Evolutionary conservation across 2,329 filamentous ascomycete genomes (phyloP).

Genomic region (Epichloe coenophiala): DNA sequence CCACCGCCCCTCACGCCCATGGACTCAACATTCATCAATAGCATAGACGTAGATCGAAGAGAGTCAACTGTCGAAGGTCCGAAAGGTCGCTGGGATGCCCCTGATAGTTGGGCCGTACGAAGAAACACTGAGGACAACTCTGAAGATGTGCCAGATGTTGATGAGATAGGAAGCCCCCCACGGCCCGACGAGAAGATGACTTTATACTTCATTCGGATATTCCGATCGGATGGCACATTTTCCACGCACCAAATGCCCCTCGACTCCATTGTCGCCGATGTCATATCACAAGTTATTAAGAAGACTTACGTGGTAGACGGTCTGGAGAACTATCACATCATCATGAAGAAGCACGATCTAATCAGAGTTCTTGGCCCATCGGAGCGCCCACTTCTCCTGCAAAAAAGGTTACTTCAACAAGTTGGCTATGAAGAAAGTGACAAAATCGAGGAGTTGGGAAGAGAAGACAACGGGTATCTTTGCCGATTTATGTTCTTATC

Average conservation of each 20-base stretch:
- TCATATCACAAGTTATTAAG: conserved; percentile 81
- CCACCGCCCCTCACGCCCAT: conserved; percentile 59
- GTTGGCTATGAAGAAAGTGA: conserved; percentile 82
- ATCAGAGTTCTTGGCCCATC: conserved; percentile 64
- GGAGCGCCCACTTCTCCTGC: conserved; percentile 79
- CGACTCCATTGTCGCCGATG: conserved; percentile 72
- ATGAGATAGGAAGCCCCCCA: conserved; percentile 54
- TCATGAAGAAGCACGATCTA: conserved; percentile 85
- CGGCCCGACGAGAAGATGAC: conserved; percentile 60
- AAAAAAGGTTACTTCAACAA: conserved; percentile 82
- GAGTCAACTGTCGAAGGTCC: conserved; percentile 21
- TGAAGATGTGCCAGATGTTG: conserved; percentile 43
- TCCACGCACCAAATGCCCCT: conserved; percentile 77
- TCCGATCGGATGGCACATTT: conserved; percentile 87
- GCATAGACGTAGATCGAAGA: conserved; percentile 28
- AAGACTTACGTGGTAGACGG: conserved; percentile 89
- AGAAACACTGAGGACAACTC: conserved; percentile 53
- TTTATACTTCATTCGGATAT: conserved; percentile 87
- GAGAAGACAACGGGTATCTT: conserved; percentile 94
- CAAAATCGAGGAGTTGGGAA: conserved; percentile 79
- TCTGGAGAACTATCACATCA: conserved; percentile 87
- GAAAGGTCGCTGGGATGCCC: conserved; percentile 71
- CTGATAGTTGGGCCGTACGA: conserved; percentile 92
- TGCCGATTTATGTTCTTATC: conserved; percentile 93
- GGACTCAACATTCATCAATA: conserved; percentile 37